Conservation (phyloP, 192 early-diverging fungal species). For the Bifiguratus adelaidae region DNA sequence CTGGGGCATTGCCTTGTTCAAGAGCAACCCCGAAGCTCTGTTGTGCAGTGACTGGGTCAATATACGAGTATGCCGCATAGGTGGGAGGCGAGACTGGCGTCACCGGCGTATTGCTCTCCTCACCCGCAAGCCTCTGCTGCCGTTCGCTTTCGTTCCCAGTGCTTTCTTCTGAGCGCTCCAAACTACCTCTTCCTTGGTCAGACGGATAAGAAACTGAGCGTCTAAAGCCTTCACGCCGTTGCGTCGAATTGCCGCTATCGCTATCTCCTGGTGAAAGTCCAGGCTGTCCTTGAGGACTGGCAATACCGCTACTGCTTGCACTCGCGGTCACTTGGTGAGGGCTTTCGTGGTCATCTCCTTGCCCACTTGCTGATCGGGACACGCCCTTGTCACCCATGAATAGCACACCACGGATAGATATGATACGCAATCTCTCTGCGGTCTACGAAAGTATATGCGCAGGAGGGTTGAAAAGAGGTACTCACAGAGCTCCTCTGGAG, state of each 20-base stretch:
- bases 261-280: too few relatives aligned
- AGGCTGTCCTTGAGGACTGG: too few relatives aligned
- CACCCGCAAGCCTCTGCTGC: background rate
- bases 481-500: background rate
- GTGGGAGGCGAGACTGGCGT: background rate
- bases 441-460: background rate
- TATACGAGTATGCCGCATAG: constrained; percentile 4
- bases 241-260: too few relatives aligned
- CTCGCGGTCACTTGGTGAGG: too few relatives aligned
- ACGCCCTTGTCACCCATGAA: background rate
- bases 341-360: too few relatives aligned
- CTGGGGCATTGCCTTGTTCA: constrained; percentile 15
- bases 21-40: constrained; percentile 14
- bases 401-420: background rate
- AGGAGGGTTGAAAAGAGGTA: background rate
- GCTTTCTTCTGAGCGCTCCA: constrained; percentile 1
- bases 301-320: too few relatives aligned
- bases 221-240: too few relatives aligned
- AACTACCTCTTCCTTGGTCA: too few relatives aligned
- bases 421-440: background rate
- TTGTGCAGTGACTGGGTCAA: constrained; percentile 13
- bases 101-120: background rate
- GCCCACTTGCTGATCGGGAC: too few relatives aligned
- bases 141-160: background rate
- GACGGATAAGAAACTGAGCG: too few relatives aligned